Base-by-base conservation (phyloP, 306 rosid species). In the Betula pendula region DNA sequence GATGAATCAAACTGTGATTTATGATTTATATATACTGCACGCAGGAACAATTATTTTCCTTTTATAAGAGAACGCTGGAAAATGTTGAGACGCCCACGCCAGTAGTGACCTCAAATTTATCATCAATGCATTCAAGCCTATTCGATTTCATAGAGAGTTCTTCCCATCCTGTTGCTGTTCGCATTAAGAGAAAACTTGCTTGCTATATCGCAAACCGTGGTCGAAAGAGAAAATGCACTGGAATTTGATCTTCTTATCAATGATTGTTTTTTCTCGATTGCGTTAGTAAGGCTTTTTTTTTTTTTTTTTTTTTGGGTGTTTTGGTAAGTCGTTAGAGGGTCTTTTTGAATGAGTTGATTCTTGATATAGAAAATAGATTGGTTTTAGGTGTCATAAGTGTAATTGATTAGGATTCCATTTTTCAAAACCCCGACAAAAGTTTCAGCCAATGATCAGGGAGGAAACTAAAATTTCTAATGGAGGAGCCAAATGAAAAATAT, bases 121-220 rank as follows among this genome's bases (percentile, higher is more conserved):
- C 92, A 75, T 75, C 93, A 76, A 77, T 20, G 59, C 75, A 76
- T 43, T 75, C 86, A 8, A 76, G 68, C 78, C 82, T 84, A 75
- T 60, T 74, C 65, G 83, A 77, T 83, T 80, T 79, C 81, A 60
- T 71, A 80, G 92, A 87, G 85, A 85, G 74, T 74, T 66, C 75
- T 51, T 84, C 88, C 52, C 70, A 80, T 44, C 80, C 77, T 2
- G 15, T 80, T 79, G 70, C 71, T 55, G 68, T 73, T 12, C 91
- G 89, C 55, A 77, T 87, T 14, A 92, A 90, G 93, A 92, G 94
- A 88, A 88, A 90, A 83, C 97, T 94, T 79, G 38, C 3, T 45
- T 10, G 45, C 73, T 33, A 92, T 33, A 92, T 85, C 75, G 75
- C 67, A 50, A 87, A 86, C 75, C 77, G 42, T 40, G 86, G 87